Evolutionary conservation across 73 alveolate species (phyloP).

Genomic region (Tetrahymena malaccensis): DNA sequence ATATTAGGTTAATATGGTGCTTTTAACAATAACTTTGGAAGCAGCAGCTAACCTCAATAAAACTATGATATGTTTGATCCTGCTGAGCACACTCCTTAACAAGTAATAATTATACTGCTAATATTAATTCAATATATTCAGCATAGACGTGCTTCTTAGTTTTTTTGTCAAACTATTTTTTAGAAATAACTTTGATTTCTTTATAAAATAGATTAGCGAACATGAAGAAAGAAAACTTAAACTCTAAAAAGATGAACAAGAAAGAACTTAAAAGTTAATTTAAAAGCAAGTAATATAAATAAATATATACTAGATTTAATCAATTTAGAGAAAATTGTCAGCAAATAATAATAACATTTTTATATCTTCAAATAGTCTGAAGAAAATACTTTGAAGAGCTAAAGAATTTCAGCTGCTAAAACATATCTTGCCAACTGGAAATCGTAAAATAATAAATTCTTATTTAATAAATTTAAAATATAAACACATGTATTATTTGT

Average conservation of each 20-base stretch:
- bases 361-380: background rate
- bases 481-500: background rate
- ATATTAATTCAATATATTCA: background rate
- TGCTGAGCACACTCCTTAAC: background rate
- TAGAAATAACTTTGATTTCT: background rate
- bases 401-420: background rate
- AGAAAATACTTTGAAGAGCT: background rate
- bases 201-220: background rate
- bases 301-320: no score
- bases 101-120: background rate
- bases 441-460: background rate
- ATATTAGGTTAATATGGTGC: background rate
- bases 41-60: background rate
- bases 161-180: background rate
- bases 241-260: background rate
- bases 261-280: background rate
- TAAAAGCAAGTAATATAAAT: background rate
- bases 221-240: background rate
- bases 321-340: no score
- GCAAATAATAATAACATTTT: background rate
- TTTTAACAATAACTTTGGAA: background rate
- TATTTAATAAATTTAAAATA: background rate
- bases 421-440: background rate
- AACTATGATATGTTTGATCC: background rate
- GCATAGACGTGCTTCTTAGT: background rate